phyloP scores from a whole-genome alignment of 768 basidiomycete species.

The Suillus discolor region DNA sequence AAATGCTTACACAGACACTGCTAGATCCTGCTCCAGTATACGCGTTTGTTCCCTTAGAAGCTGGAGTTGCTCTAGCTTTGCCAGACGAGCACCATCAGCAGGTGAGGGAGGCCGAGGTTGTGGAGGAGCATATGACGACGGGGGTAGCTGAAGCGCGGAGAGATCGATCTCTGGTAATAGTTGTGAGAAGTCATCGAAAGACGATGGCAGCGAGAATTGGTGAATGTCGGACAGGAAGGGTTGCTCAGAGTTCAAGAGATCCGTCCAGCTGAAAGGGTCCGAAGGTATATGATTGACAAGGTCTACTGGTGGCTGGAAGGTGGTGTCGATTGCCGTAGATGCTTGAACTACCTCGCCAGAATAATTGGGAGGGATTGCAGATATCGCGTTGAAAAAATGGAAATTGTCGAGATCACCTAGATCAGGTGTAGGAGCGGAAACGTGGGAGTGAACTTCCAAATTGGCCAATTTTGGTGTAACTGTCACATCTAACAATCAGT shows the following conservation, averaged over 20 bases:
- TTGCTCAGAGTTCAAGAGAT: neutral
- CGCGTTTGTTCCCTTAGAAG: conserved; percentile 37
- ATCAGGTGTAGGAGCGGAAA: neutral
- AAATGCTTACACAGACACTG: conserved; percentile 14
- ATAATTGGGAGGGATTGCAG: neutral
- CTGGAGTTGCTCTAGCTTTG: conserved; percentile 33
- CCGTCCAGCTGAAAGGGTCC: neutral
- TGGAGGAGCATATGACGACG: neutral
- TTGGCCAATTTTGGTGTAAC: neutral
- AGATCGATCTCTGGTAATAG: conserved; percentile 28
- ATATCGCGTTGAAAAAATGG: neutral
- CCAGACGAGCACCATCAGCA: conserved; percentile 21
- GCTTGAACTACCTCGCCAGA: neutral
- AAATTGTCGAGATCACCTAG: neutral
- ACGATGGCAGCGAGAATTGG: neutral
- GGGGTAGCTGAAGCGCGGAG: conserved; percentile 26
- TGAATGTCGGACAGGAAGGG: neutral
- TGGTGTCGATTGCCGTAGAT: neutral
- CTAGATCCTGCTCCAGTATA: conserved; percentile 36
- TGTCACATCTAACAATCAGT: neutral
- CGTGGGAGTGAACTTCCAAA: neutral
- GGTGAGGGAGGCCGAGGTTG: neutral
- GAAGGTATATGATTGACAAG: no score
- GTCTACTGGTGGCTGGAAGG: neutral
- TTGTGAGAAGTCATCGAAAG: conserved; percentile 6